Base-by-base conservation (phyloP, 2,329 filamentous ascomycete species). In the Whalleya microplaca region DNA sequence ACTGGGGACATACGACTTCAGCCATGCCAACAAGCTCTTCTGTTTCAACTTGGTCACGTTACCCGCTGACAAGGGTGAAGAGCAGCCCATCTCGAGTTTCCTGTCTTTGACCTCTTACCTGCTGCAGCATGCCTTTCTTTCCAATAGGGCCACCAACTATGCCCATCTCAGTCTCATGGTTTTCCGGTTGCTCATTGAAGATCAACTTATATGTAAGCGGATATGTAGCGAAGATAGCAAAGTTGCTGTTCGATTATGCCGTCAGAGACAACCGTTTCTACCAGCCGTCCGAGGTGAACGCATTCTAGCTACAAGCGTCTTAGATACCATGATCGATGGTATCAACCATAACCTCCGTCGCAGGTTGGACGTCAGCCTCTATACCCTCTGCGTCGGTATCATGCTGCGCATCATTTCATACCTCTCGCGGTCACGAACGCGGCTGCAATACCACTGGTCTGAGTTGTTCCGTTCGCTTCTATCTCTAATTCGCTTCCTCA, bases 11-110 rank as follows among this genome's bases (percentile, higher is more conserved):
- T 99, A 98, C 71, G 95, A 98, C 72, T 98, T 98, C 71, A 87
- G 88, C 2, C 90, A 96, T 69, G 90, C 93, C 32, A 99, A 98
- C 78, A 98, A 97, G 75, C 81, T 97, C 8, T 98, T 99, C 74
- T 94, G 91, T 72, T 89, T 91, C 71, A 93, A 89, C 66, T 76
- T 99, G 43, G 85, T 96, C 49, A 87, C 85, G 2, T 71, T 86
- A 21, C 69, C 83, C 5, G 75, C 86, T 1, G 85, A 87, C 47
- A 88, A 88, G 64, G 84, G 80, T 42, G 80, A 84, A 47, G 87
- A 94, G 66, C 83, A 88, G 1, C 90, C 93, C 0, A 87, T 99
- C 61, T 86, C 89, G 45, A 87, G 85, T 64, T 96, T 94, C 69
- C 78, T 98, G 23, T 98, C 94, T 0, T 80, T 96, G 43, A 90